A percentile compares a stretch with the other conserved stretches of the same genome.
Evolutionary conservation across 805 yeast species (phyloP).

Genomic region (Cyberlindnera mississippiensis): DNA sequence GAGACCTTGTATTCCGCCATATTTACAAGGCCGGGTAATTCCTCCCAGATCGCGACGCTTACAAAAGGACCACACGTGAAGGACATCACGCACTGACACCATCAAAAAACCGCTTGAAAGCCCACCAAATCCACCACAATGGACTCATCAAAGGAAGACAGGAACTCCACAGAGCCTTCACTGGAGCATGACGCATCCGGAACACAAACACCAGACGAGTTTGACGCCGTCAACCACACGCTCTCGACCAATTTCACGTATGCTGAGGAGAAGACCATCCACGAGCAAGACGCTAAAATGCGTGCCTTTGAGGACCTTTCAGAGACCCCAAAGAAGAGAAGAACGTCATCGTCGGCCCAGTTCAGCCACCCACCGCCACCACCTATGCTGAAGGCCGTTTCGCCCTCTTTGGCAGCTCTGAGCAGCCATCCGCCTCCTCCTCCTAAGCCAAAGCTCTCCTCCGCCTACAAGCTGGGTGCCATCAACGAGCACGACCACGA

Average conservation of each 20-base stretch:
- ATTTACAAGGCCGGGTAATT: too few relatives aligned
- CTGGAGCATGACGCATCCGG: background rate
- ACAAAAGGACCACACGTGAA: too few relatives aligned
- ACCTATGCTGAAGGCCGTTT: constrained; percentile 25
- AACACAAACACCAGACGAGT: constrained; percentile 12
- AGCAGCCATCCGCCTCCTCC: constrained; percentile 41
- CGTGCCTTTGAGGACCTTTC: constrained; percentile 45
- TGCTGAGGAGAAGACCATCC: constrained; percentile 58
- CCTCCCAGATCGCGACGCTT: too few relatives aligned
- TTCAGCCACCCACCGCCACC: constrained; percentile 38
- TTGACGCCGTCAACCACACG: constrained; percentile 21
- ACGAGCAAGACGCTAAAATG: constrained; percentile 64
- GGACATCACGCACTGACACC: too few relatives aligned
- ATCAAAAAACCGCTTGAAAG: too few relatives aligned
- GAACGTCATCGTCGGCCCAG: constrained; percentile 35
- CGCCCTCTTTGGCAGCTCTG: constrained; percentile 39
- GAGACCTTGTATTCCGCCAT: too few relatives aligned
- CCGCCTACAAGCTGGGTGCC: constrained; percentile 41
- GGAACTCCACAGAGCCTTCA: too few relatives aligned
- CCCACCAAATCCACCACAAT: too few relatives aligned
- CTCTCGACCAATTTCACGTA: constrained; percentile 56
- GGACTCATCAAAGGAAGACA: too few relatives aligned
- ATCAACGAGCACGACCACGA: constrained; percentile 46
- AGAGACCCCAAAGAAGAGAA: constrained; percentile 31
- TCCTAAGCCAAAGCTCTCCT: constrained; percentile 25